Evolutionary conservation across 306 rosid genomes (phyloP), one percentile per base, ranked within the genome.

Genomic region (Abrus pulchellus): DNA sequence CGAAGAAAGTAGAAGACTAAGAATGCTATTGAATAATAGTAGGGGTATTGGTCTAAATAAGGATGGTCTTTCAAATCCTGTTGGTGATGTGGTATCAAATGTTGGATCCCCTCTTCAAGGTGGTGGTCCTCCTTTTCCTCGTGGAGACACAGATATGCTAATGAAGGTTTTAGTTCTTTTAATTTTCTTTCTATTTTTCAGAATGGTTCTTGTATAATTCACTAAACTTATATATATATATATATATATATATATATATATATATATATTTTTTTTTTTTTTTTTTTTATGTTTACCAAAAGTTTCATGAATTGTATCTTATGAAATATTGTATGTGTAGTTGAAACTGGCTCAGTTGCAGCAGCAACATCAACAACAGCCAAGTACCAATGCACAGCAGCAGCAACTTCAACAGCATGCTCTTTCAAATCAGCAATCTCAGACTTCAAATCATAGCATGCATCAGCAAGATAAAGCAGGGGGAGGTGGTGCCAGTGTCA

Each of bases 391-490:
- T 75, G 86, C 88, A 50, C 94, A 87, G 53, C 98, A 86, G 84
- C 94, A 88, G 63, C 97, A 88, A 75, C 90, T 90, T 86, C 98
- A 89, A 87, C 98, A 90, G 83, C 97, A 92, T 45, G 75, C 90
- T 75, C 99, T 96, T 83, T 89, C 97, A 28, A 91, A 80, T 86
- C 98, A 89, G 87, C 99, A 92, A 81, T 80, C 96, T 49, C 99
- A 92, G 81, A 67, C 80, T 71, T 88, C 98, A 61, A 96, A 85
- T 83, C 94, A 87, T 78, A 96, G 81, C 84, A 75, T 92, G 81
- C 99, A 92, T 47, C 99, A 86, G 80, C 98, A 92, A 88, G 99
- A 96, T 84, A 96, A 93, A 83, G 88, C 88, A 74, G 97, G 92
- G 84, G 98, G 90, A 53, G 94, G 91, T 80, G 90, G 90, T 79